Conservation (phyloP, 495 filamentous ascomycete species). For the Penicillium bovifimosum region DNA sequence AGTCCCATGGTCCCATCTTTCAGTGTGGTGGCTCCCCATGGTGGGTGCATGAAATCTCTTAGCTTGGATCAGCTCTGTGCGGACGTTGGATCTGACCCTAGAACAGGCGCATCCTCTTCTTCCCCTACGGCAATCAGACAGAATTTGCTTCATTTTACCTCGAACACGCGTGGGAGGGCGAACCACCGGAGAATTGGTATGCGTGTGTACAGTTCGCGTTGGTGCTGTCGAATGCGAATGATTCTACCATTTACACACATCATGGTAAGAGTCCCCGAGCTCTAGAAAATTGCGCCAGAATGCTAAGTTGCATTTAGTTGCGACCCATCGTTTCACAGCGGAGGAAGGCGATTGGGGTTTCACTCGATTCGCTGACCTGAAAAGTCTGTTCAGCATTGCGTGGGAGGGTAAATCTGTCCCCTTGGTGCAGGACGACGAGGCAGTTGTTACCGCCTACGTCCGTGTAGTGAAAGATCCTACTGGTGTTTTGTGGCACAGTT, state of each 20-base stretch:
- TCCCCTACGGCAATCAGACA: constrained; percentile 88
- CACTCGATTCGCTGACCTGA: constrained; percentile 81
- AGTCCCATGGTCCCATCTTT: constrained; percentile 84
- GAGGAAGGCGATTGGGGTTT: constrained; percentile 99
- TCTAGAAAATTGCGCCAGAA: not conserved
- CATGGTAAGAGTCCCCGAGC: constrained; percentile 47
- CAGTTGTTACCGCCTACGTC: constrained; percentile 88
- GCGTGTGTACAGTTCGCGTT: constrained; percentile 94
- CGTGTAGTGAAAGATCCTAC: constrained; percentile 94
- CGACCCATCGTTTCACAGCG: constrained; percentile 85
- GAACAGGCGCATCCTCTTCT: constrained; percentile 83
- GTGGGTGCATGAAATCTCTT: constrained; percentile 42
- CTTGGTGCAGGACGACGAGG: constrained; percentile 82
- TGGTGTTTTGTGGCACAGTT: constrained; percentile 98
- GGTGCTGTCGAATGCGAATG: constrained; percentile 88
- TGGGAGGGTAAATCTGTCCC: constrained; percentile 66
- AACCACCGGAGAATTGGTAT: constrained; percentile 82
- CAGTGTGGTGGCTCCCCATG: constrained; percentile 83
- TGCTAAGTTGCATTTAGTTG: constrained; percentile 38
- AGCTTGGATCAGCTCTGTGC: not conserved
- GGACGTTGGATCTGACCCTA: constrained; percentile 8
- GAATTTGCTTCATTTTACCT: constrained; percentile 93
- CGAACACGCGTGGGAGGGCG: constrained; percentile 78
- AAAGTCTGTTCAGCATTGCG: constrained; percentile 67
- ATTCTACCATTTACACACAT: constrained; percentile 67